Conservation (phyloP, 2,329 filamentous ascomycete genomes). For the Helminthosporium solani region DNA sequence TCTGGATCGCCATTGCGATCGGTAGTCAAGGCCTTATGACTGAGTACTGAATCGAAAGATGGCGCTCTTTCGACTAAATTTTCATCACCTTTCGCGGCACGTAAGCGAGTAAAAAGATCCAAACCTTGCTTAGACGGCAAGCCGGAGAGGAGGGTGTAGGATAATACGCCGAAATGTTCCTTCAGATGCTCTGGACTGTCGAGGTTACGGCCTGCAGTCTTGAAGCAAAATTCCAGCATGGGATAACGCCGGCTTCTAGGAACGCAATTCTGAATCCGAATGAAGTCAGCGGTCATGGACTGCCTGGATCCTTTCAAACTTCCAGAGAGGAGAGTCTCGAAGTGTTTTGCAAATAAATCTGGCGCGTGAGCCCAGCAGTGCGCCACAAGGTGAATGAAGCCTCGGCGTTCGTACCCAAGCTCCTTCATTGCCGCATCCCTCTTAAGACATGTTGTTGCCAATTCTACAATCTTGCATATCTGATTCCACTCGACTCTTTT, state of each 20-base stretch:
- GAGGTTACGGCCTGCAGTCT: slow-evolving; percentile 16
- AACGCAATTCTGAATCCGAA: slow-evolving; percentile 5
- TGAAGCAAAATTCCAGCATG: slow-evolving; percentile 20
- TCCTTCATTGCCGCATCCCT: slow-evolving; percentile 10
- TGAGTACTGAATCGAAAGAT: slow-evolving; percentile 5
- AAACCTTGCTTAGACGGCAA: slow-evolving; percentile 19
- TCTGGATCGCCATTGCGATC: slow-evolving; percentile 15
- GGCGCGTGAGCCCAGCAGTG: slow-evolving; percentile 26
- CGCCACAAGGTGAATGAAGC: slow-evolving; percentile 21
- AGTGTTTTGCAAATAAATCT: slow-evolving; percentile 19
- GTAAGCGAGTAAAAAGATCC: slow-evolving; percentile 21
- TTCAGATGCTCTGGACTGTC: slow-evolving; percentile 19
- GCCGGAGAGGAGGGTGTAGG: slow-evolving; percentile 6
- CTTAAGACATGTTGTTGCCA: slow-evolving; percentile 19
- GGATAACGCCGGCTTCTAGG: slow-evolving; percentile 15
- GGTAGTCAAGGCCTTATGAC: neutral
- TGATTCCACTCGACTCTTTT: slow-evolving; percentile 17
- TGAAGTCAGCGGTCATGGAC: neutral
- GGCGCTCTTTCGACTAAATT: slow-evolving; percentile 11
- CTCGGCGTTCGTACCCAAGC: slow-evolving; percentile 8
- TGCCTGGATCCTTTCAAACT: neutral
- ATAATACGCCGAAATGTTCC: slow-evolving; percentile 6
- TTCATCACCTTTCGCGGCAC: slow-evolving; percentile 17
- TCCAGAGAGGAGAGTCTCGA: slow-evolving; percentile 9
- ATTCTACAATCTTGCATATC: slow-evolving; percentile 18